Percentiles rank a stretch among this genome's conserved stretches.
These are phyloP conservation scores for Prunus mongolica DNA, from an alignment of 306 rosid species.

Conservation along the genomic window DNA sequence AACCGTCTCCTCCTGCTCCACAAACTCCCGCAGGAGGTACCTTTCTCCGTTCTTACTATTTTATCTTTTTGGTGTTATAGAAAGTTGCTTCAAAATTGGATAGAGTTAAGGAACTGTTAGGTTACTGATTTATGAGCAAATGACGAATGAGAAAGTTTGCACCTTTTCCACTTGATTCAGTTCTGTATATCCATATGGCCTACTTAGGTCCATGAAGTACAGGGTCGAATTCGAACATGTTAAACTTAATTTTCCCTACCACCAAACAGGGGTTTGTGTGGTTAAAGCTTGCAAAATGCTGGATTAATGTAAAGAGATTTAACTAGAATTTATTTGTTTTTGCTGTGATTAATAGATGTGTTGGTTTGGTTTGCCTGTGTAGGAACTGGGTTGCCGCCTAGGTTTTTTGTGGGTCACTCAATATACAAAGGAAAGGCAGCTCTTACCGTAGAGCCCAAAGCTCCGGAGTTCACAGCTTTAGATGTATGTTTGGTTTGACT, in stretches of 20 bases:
- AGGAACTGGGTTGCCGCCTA: constrained; percentile 59
- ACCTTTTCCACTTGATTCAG: neutral
- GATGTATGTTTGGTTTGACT: constrained; percentile 55
- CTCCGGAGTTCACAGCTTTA: constrained; percentile 67
- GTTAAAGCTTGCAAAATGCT: neutral
- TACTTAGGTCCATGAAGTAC: neutral
- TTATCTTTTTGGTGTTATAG: constrained; percentile 1
- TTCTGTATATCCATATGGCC: neutral
- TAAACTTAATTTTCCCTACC: neutral
- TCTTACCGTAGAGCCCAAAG: constrained; percentile 73
- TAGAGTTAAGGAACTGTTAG: neutral
- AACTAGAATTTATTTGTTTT: constrained; percentile 3
- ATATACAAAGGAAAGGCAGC: constrained; percentile 98
- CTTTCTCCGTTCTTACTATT: neutral
- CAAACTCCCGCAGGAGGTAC: constrained; percentile 44
- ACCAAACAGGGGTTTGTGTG: neutral
- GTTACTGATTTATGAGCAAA: neutral
- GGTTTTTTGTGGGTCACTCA: constrained; percentile 81
- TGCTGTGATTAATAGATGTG: constrained; percentile 12
- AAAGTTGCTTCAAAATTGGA: constrained; percentile 1
- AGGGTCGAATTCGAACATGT: neutral
- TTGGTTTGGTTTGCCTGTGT: constrained; percentile 29
- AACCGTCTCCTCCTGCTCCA: constrained; percentile 18
- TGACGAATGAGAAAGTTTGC: neutral
- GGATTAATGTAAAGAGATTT: neutral